These are phyloP conservation scores for Cercospora zeina DNA, from an alignment of 2,329 filamentous ascomycete species.

Conservation along the genomic window DNA sequence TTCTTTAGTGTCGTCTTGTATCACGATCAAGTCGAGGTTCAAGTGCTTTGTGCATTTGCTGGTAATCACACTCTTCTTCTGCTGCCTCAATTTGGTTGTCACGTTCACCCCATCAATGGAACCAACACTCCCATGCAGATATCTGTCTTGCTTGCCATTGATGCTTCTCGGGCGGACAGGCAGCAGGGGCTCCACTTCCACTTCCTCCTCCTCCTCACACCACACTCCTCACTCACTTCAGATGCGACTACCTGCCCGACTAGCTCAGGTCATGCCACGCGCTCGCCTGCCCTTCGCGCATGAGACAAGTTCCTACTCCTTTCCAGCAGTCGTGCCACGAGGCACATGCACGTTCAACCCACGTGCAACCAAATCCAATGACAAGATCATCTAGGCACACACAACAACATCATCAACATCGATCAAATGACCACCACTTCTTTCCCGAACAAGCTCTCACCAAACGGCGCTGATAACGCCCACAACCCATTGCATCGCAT, in stretches of 20 bases:
- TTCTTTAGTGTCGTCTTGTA: constrained; percentile 21
- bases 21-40: constrained; percentile 7
- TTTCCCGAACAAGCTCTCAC: background rate
- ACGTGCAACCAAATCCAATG: too few relatives aligned
- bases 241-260: too few relatives aligned
- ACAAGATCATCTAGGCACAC: too few relatives aligned
- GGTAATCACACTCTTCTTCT: background rate
- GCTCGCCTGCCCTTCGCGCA: background rate
- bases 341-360: background rate
- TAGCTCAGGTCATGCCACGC: background rate
- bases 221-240: background rate
- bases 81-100: background rate
- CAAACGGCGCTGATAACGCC: constrained; percentile 15
- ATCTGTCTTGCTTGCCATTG: background rate
- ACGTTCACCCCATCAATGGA: too few relatives aligned
- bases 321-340: background rate
- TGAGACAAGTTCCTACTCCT: background rate
- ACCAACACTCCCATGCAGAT: too few relatives aligned
- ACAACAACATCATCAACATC: background rate
- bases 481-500: too few relatives aligned
- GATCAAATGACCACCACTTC: constrained; percentile 6
- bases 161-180: background rate
- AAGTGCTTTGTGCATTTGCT: background rate
- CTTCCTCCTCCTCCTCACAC: too few relatives aligned
- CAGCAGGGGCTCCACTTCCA: background rate